Conservation (phyloP, 176 grass and related monocot genomes). For the Aegilops speltoides region DNA sequence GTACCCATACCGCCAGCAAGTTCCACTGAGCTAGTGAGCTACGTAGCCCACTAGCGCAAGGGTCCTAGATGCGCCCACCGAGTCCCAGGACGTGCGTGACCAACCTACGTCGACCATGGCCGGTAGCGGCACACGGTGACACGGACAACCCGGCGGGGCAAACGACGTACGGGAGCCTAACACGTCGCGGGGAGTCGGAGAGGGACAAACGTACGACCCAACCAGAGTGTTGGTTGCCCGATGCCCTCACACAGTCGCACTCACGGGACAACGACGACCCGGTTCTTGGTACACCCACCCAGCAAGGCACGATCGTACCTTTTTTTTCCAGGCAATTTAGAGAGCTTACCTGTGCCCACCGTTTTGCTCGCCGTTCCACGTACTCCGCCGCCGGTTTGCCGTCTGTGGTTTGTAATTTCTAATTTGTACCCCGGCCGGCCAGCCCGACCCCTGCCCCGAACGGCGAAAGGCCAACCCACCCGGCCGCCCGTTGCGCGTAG, state of each 20-base stretch:
- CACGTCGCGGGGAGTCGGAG: not conserved
- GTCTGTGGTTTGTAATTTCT: constrained; percentile 2
- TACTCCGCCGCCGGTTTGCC: not conserved
- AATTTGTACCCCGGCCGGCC: not conserved
- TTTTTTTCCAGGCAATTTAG: too few species aligned
- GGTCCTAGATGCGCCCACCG: not conserved
- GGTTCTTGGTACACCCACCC: not conserved
- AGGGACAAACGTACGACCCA: not conserved
- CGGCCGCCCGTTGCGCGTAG: not conserved
- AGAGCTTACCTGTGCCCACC: not conserved
- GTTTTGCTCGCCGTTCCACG: not conserved
- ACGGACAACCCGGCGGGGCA: not conserved
- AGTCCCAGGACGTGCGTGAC: not conserved
- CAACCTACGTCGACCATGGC: not conserved
- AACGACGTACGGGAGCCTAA: not conserved
- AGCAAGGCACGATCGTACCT: not conserved
- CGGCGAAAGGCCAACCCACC: not conserved
- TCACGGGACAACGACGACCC: not conserved
- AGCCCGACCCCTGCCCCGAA: not conserved
- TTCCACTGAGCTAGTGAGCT: not conserved
- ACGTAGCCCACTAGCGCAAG: too few species aligned
- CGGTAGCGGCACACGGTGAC: not conserved
- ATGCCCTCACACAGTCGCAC: too few species aligned
- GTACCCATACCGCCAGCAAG: not conserved
- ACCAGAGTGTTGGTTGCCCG: not conserved